Evolutionary conservation across 441 rosid species (phyloP).

Genomic region (Arabidopsis hybrid): DNA sequence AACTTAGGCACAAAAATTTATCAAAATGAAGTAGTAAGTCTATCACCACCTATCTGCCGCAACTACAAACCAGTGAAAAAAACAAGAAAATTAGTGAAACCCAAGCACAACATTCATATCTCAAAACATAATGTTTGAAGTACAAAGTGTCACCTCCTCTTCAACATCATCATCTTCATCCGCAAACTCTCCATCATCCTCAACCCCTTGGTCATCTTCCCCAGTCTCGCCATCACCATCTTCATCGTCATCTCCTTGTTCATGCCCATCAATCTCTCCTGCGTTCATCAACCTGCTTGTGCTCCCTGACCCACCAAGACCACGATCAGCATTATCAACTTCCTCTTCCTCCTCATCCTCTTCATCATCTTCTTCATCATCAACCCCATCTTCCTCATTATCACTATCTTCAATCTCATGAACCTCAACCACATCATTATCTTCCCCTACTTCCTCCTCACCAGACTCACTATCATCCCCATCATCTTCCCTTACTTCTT

Average conservation of each 20-base stretch:
- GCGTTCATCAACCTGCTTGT: slow-evolving; percentile 50
- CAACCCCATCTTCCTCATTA: slow-evolving; percentile 61
- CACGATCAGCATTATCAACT: slow-evolving; percentile 67
- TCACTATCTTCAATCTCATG: slow-evolving; percentile 59
- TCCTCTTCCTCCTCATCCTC: slow-evolving; percentile 70
- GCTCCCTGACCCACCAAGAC: slow-evolving; percentile 51
- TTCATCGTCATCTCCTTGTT: slow-evolving; percentile 70
- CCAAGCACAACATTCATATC: background rate
- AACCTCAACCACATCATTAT: slow-evolving; percentile 63
- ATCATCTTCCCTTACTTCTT: slow-evolving; percentile 48
- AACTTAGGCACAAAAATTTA: background rate
- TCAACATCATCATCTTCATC: slow-evolving; percentile 66
- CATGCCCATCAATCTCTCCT: slow-evolving; percentile 84
- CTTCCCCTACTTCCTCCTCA: slow-evolving; percentile 58
- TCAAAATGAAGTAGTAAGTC: background rate
- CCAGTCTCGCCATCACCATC: slow-evolving; percentile 78
- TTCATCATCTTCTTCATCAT: slow-evolving; percentile 57
- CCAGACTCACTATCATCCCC: slow-evolving; percentile 54
- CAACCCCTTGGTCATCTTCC: slow-evolving; percentile 68
- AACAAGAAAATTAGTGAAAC: background rate
- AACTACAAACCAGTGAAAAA: background rate
- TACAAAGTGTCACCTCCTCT: slow-evolving; percentile 63
- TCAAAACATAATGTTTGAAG: background rate
- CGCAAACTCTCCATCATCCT: slow-evolving; percentile 53
- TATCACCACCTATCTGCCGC: background rate